Percentiles rank a stretch among this genome's conserved stretches.
phyloP scores from a whole-genome alignment of 352 stramenopile species.

The Aphanomyces invadans region DNA sequence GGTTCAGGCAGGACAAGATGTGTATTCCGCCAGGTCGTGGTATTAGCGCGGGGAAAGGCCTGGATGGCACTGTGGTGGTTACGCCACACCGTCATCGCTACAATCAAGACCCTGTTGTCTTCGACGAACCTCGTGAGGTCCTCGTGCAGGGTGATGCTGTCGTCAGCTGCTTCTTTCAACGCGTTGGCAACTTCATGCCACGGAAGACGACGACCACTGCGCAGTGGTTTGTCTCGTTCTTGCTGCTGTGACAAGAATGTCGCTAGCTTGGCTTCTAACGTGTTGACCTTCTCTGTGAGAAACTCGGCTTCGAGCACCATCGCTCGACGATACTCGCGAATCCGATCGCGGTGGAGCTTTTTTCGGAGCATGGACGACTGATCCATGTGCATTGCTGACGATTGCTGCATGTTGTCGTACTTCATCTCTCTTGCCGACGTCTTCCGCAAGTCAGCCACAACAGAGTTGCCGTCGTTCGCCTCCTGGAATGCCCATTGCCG shows the following conservation, averaged over 20 bases:
- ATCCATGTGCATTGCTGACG: background rate
- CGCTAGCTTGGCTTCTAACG: too few relatives aligned
- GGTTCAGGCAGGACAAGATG: conserved; percentile 3
- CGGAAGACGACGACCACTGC: background rate
- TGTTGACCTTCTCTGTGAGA: background rate
- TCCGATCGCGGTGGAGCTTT: conserved; percentile 13
- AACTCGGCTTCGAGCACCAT: conserved; percentile 4
- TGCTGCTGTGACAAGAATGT: background rate
- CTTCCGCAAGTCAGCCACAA: background rate
- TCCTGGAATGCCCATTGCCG: conserved; percentile 1
- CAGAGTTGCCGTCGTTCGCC: background rate
- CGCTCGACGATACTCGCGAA: conserved; percentile 14
- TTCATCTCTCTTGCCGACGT: conserved; percentile 7
- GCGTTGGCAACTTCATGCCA: conserved; percentile 13
- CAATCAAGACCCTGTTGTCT: background rate
- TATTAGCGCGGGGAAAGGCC: background rate
- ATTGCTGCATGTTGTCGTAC: conserved; percentile 15
- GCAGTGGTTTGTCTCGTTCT: background rate
- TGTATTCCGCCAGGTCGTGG: conserved; percentile 9
- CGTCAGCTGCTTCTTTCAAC: background rate
- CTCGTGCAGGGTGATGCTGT: background rate
- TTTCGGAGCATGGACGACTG: background rate
- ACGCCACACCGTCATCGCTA: conserved; percentile 3
- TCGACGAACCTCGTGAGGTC: background rate
- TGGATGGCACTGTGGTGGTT: background rate